phyloP scores from a whole-genome alignment of 1,284 basidiomycete genomes.

The Puccinia polysora region DNA sequence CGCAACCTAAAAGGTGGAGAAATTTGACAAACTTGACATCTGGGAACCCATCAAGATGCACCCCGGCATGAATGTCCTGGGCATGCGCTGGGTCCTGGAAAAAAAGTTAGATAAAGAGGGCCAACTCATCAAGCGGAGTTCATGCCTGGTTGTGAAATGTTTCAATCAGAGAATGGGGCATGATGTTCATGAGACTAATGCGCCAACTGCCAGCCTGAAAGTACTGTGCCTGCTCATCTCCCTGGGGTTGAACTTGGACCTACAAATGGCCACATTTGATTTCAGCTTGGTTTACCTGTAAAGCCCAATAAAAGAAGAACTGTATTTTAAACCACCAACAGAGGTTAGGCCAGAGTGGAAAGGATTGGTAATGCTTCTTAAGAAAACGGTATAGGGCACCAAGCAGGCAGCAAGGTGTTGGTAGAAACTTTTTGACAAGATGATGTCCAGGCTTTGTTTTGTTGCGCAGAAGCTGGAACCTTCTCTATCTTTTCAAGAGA shows the following conservation, averaged over 20 bases:
- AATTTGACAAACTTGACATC: too few species aligned
- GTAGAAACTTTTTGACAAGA: not conserved
- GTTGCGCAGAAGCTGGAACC: not conserved
- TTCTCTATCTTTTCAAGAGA: not conserved
- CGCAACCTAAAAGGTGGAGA: too few species aligned
- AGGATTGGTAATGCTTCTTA: not conserved
- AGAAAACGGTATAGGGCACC: not conserved
- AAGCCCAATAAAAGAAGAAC: not conserved
- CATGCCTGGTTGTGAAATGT: not conserved
- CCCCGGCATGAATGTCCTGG: too few species aligned
- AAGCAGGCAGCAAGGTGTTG: not conserved
- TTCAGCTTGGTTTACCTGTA: not conserved
- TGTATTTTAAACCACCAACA: not conserved
- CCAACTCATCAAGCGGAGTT: too few species aligned
- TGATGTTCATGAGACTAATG: not conserved
- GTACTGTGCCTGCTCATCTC: not conserved
- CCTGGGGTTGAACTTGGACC: not conserved
- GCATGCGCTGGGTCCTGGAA: too few species aligned
- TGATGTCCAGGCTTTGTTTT: not conserved
- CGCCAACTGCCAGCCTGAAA: not conserved
- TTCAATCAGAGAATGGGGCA: not conserved
- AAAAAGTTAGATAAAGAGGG: too few species aligned
- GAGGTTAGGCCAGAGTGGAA: not conserved
- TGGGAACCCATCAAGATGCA: too few species aligned
- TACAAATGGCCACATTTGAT: not conserved